Evolutionary conservation across 306 rosid species (phyloP), one percentile per base, ranked within the genome.

Genomic region (Sicyos edulis): DNA sequence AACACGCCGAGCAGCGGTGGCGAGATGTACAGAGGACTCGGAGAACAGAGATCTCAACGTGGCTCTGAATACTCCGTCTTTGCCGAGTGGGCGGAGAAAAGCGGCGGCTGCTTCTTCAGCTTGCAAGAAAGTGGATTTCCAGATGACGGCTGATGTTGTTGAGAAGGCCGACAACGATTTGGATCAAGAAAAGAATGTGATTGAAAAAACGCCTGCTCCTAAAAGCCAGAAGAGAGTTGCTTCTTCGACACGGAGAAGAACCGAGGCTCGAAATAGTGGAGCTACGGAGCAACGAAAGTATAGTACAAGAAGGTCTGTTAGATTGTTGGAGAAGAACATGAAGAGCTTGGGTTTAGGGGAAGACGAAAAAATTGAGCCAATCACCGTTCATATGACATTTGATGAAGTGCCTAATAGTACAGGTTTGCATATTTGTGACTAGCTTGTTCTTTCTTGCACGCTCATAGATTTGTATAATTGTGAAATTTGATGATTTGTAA

Each of bases 301-400:
- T 79, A 86, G 80, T 70, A 93, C 98, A 0, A 78, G 98, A 83
- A 77, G 89, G 52, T 93, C 98, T 0, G 86, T 86, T 17, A 90
- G 90, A 57, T 70, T 87, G 70, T 49, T 90, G 85, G 92, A 81
- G 74, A 82, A 85, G 82, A 82, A 32, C 64, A 75, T 88, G 87
- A 78, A 80, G 26, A 82, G 83, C 32, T 75, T 90, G 83, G 79
- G 75, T 34, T 61, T 90, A 68, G 16, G 34, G 55, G 88, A 82
- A 11, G 55, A 77, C 53, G 81, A 47, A 47, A 80, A 78, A 58
- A 60, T 1, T n/a, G 78, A 73, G 17, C 51, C 77, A 42, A n/a
- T 51, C 10, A 80, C 78, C 70, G 55, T 53, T 42, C 80, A 80
- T 34, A 80, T 62, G 60, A 71, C 79, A 58, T 86, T 83, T 53